Conservation (phyloP, 805 yeast genomes). For the Diddensiella santjacobensis region DNA sequence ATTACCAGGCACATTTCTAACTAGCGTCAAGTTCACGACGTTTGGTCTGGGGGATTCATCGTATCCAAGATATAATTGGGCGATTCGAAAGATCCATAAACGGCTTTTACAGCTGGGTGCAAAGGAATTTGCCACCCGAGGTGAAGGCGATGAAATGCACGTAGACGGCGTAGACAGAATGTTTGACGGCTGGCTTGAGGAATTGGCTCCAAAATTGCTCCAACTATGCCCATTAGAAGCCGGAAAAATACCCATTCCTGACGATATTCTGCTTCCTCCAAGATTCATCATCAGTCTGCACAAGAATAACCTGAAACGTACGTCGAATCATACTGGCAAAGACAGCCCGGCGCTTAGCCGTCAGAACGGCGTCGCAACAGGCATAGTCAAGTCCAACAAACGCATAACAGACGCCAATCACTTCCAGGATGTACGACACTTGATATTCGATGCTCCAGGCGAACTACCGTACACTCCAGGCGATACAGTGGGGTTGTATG, state of each 20-base stretch:
- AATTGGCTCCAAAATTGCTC: conserved; percentile 39
- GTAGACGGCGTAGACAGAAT: conserved; percentile 68
- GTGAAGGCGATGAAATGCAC: conserved; percentile 86
- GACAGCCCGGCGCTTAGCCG: conserved; percentile 2
- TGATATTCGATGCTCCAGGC: conserved; percentile 37
- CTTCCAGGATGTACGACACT: conserved; percentile 83
- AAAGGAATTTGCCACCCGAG: conserved; percentile 59
- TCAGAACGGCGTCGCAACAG: conserved; percentile 32
- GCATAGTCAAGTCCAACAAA: conserved; percentile 46
- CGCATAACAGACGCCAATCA: conserved; percentile 70
- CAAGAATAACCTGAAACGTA: conserved; percentile 30
- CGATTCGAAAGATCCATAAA: conserved; percentile 76
- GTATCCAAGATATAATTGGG: conserved; percentile 83
- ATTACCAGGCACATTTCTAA: conserved; percentile 57
- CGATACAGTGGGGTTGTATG: conserved; percentile 74
- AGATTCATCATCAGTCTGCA: conserved; percentile 32
- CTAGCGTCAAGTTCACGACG: conserved; percentile 60
- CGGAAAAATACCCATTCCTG: conserved; percentile 32
- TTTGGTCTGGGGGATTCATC: conserved; percentile 95
- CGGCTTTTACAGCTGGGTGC: conserved; percentile 83
- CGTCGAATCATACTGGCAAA: conserved; percentile 21
- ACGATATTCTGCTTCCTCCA: conserved; percentile 40
- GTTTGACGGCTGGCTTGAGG: conserved; percentile 68
- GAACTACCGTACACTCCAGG: conserved; percentile 59
- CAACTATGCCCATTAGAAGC: conserved; percentile 18